Conservation (phyloP, 768 basidiomycete species). For the Strobilomyces echinocephalus region DNA sequence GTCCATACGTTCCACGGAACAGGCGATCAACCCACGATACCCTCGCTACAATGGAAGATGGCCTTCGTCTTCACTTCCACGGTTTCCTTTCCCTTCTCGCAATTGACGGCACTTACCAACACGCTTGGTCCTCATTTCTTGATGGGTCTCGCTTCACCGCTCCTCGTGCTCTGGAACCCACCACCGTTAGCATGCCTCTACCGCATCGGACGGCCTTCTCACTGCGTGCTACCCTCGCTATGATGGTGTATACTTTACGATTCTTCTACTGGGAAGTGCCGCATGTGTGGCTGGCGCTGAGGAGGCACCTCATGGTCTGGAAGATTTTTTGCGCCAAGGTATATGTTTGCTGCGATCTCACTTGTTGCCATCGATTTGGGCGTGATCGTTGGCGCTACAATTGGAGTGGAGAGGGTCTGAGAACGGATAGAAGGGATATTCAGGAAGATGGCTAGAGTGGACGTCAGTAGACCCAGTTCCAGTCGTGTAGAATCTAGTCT, state of each 20-base stretch:
- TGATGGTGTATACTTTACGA: conserved; percentile 68
- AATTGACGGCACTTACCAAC: conserved; percentile 70
- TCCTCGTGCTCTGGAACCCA: conserved; percentile 81
- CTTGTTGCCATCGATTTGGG: conserved; percentile 69
- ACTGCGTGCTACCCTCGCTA: conserved; percentile 53
- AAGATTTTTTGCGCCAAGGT: conserved; percentile 96
- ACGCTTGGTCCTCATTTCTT: conserved; percentile 71
- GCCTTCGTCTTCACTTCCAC: conserved; percentile 78
- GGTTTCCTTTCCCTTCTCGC: conserved; percentile 68
- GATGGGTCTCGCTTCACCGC: conserved; percentile 59
- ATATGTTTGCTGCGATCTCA: conserved; percentile 70
- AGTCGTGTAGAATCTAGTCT: background rate
- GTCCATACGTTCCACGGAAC: conserved; percentile 79
- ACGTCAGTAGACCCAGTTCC: background rate
- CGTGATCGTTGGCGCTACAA: conserved; percentile 21
- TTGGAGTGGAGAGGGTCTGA: conserved; percentile 21
- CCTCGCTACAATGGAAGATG: conserved; percentile 92
- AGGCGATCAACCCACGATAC: conserved; percentile 86
- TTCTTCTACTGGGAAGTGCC: conserved; percentile 64
- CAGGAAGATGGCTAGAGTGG: conserved; percentile 6
- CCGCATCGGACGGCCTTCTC: conserved; percentile 31
- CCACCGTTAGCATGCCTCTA: conserved; percentile 50
- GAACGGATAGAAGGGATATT: conserved; percentile 23
- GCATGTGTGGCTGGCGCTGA: conserved; percentile 66
- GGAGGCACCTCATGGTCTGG: conserved; percentile 96